phyloP scores from a whole-genome alignment of 202 grass and related monocot species.

The Thinopyrum obtusiflorum region DNA sequence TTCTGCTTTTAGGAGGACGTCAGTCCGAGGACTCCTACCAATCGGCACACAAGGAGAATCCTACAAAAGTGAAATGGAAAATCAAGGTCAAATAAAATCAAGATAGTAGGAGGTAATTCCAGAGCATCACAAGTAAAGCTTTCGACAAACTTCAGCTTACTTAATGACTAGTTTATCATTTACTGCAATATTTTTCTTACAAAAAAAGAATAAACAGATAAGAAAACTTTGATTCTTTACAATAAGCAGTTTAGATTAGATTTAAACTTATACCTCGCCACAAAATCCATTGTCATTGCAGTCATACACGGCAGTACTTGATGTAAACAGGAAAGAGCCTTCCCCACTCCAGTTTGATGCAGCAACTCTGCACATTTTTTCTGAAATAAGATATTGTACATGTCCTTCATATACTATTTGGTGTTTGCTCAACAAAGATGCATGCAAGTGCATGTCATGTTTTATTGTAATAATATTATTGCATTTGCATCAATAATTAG shows the following conservation, averaged over 20 bases:
- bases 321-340: constrained; percentile 91
- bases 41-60: constrained; percentile 65
- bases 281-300: constrained; percentile 72
- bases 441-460: background rate
- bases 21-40: constrained; percentile 70
- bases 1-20: constrained; percentile 85
- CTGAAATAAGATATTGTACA: constrained; percentile 18
- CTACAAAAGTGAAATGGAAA: constrained; percentile 45
- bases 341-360: constrained; percentile 84
- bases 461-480: constrained; percentile 8
- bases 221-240: background rate
- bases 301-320: constrained; percentile 78
- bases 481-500: background rate
- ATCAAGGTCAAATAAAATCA: constrained; percentile 29
- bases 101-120: background rate
- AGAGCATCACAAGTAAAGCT: constrained; percentile 5
- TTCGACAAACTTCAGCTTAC: background rate
- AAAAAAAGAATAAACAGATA: background rate
- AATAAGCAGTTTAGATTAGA: constrained; percentile 25
- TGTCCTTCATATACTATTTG: constrained; percentile 14
- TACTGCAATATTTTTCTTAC: background rate
- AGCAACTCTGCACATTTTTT: constrained; percentile 58
- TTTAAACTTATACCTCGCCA: constrained; percentile 55
- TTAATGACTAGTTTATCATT: background rate
- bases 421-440: background rate